Evolutionary conservation across 164 flowering plant species (phyloP).

Genomic region (Nymphaea colorata): DNA sequence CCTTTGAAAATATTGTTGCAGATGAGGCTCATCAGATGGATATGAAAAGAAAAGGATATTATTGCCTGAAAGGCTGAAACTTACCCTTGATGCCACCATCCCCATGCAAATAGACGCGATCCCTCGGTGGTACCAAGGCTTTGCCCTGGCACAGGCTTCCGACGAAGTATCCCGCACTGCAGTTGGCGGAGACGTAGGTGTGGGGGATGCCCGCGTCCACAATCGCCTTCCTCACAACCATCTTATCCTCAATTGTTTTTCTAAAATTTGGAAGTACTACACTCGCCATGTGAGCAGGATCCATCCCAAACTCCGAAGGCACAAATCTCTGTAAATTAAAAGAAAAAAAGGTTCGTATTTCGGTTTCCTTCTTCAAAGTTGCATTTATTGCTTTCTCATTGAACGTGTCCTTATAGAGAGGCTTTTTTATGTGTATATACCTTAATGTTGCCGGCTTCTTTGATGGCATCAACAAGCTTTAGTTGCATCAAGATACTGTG

Average conservation of each 20-base stretch:
- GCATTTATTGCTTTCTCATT: too few relatives aligned
- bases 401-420: too few relatives aligned
- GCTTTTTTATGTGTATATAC: conserved; percentile 9
- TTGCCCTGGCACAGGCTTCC: conserved; percentile 10
- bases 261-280: conserved; percentile 14
- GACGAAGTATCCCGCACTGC: conserved; percentile 16
- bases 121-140: conserved; percentile 5
- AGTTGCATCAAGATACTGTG: conserved; percentile 51
- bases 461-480: conserved; percentile 61
- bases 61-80: background rate
- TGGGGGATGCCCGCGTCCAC: conserved; percentile 14
- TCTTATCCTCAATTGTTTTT: conserved; percentile 15
- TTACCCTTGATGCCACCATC: conserved; percentile 13
- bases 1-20: too few relatives aligned
- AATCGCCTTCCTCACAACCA: conserved; percentile 15
- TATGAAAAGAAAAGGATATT: too few relatives aligned
- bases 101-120: conserved; percentile 8
- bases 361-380: background rate
- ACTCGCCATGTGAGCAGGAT: conserved; percentile 13
- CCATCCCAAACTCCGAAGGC: conserved; percentile 17
- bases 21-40: background rate
- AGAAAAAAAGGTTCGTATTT: too few relatives aligned
- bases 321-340: conserved; percentile 11
- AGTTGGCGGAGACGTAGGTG: conserved; percentile 19
- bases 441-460: conserved; percentile 64